Evolutionary conservation across 1,284 basidiomycete genomes (phyloP), one percentile per base, ranked within the genome.

Genomic region (Vanrija sp.): DNA sequence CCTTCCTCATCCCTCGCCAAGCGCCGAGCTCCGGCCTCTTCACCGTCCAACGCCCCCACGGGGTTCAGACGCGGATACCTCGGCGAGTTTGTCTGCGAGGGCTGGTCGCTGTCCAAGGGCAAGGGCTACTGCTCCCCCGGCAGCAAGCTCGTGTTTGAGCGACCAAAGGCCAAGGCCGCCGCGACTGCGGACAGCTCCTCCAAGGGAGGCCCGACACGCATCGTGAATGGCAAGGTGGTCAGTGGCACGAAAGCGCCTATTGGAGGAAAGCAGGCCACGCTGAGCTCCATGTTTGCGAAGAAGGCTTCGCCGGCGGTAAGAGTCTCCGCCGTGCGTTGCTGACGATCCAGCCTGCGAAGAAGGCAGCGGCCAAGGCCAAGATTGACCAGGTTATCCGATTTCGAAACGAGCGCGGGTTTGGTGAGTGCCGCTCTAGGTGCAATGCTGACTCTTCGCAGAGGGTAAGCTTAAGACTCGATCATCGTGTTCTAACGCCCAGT

Each of bases 1-100:
- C 41, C 60, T 6, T 51, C 57, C 1, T 61, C 64, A 5, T 19
- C 51, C n/a, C 54, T 59, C 1, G 45, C 60, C 43, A 39, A 22
- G 23, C 45, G 51, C n/a, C 19, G 59, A 8, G n/a, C 49, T n/a
- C 53, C 59, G 3, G 45, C 62, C 41, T 49, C 56, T 12, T 60
- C 62, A 9, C 38, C 48, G 15, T 35, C 37, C 10, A 20, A 9
- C 9, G 56, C 69, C 10, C 68, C 66, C 1, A 22, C 54, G 0
- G 57, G 52, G 9, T 75, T 75, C 42, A 45, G 31, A 14, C 55
- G 61, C 15, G 73, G 73, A 6, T 76, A 74, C 52, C 65, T 77
- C 25, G 75, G 75, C 20, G 73, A 76, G 54, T 73, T 74, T 47
- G 72, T 75, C 10, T 74, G 74, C 50, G 70, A 74, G 46, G 75